Evolutionary conservation across 2,329 filamentous ascomycete genomes (phyloP).

Genomic region (Emmonsiellopsis sp.): DNA sequence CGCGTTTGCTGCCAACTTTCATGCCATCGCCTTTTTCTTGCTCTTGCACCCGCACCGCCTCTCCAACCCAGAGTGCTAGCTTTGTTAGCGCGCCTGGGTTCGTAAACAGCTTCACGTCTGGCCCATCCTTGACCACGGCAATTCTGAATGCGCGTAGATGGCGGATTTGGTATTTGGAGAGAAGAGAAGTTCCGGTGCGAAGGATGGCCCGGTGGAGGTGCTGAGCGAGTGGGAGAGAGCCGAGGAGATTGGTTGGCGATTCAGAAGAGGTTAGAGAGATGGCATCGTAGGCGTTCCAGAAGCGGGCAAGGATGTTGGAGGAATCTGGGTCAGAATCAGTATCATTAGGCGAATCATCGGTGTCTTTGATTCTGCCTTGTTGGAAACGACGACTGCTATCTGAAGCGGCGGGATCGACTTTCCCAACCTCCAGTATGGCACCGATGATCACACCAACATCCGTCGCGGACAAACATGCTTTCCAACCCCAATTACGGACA

Average conservation of each 20-base stretch:
- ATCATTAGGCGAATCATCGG: conserved; percentile 14
- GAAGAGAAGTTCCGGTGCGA: conserved; percentile 78
- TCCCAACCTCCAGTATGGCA: conserved; percentile 82
- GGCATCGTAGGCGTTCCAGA: conserved; percentile 53
- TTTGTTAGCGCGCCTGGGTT: conserved; percentile 91
- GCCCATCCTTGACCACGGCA: conserved; percentile 90
- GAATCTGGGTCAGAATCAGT: conserved; percentile 19
- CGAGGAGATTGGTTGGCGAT: conserved; percentile 50
- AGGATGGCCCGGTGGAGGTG: conserved; percentile 88
- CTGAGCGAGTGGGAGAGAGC: conserved; percentile 73
- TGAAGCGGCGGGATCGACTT: conserved; percentile 23
- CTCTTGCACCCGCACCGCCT: conserved; percentile 85
- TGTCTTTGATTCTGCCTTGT: conserved; percentile 11
- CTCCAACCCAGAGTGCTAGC: conserved; percentile 85
- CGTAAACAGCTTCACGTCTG: conserved; percentile 82
- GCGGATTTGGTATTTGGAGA: conserved; percentile 89
- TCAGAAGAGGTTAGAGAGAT: conserved; percentile 38
- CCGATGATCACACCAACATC: conserved; percentile 91
- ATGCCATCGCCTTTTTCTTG: conserved; percentile 67
- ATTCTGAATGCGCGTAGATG: conserved; percentile 89
- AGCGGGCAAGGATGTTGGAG: conserved; percentile 36
- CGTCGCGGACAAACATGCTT: conserved; percentile 82
- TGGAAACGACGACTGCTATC: conserved; percentile 13
- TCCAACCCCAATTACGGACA: conserved; percentile 95
- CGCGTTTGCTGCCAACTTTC: conserved; percentile 30